Percentiles rank a stretch among this genome's conserved stretches.
Evolutionary conservation across 2,329 filamentous ascomycete genomes (phyloP).

Genomic region (Moelleriella libera): DNA sequence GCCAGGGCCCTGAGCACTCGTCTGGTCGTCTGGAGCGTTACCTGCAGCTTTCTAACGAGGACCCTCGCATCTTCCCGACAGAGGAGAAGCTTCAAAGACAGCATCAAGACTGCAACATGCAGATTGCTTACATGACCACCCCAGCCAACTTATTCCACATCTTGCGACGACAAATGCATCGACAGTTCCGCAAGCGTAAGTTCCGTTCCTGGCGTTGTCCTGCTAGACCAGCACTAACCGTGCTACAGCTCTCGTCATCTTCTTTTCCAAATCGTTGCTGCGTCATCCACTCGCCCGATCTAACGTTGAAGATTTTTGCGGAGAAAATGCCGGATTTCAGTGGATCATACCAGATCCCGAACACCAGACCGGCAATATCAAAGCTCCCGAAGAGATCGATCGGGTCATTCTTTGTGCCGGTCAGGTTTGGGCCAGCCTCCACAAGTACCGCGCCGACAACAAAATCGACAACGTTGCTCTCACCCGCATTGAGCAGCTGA

Average conservation of each 20-base stretch:
- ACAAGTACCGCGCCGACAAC: slow-evolving; percentile 81
- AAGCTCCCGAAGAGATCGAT: slow-evolving; percentile 72
- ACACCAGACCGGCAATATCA: slow-evolving; percentile 63
- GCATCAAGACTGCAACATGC: slow-evolving; percentile 99
- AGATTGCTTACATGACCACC: slow-evolving; percentile 94
- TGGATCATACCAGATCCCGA: slow-evolving; percentile 91
- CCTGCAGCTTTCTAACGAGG: slow-evolving; percentile 93
- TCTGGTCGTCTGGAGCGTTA: slow-evolving; percentile 96
- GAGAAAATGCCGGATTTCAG: slow-evolving; percentile 73
- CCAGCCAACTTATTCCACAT: slow-evolving; percentile 95
- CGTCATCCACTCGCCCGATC: slow-evolving; percentile 89
- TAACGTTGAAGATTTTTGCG: slow-evolving; percentile 77
- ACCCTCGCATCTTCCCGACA: slow-evolving; percentile 82
- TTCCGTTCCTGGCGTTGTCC: slow-evolving; percentile 9
- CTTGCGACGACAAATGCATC: slow-evolving; percentile 92
- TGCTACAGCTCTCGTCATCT: slow-evolving; percentile 66
- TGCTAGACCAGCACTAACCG: background rate
- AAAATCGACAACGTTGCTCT: slow-evolving; percentile 83
- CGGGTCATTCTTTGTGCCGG: slow-evolving; percentile 90
- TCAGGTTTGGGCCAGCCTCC: slow-evolving; percentile 81
- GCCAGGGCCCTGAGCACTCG: slow-evolving; percentile 95
- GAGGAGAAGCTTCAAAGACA: slow-evolving; percentile 85
- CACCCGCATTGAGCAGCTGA: slow-evolving; percentile 91
- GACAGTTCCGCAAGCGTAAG: slow-evolving; percentile 98
- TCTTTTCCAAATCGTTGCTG: slow-evolving; percentile 96